phyloP scores from a whole-genome alignment of 768 basidiomycete species.

The Boletus sensibilis region DNA sequence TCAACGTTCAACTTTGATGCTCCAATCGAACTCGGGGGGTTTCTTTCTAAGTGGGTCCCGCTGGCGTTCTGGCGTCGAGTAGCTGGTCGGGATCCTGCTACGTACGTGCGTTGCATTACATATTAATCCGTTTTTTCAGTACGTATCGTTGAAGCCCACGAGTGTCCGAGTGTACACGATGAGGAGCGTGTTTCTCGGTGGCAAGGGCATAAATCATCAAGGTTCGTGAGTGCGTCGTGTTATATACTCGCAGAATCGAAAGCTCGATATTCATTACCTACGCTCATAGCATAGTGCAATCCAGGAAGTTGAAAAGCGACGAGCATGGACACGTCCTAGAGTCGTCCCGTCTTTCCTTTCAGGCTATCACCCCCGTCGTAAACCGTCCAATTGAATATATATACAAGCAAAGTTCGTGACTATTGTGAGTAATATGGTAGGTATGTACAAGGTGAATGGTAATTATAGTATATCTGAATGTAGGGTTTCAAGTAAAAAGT shows the following conservation, averaged over 20 bases:
- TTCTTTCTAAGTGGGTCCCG: too few species aligned
- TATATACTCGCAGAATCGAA: not conserved
- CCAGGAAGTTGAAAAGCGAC: not conserved
- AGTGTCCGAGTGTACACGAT: not conserved
- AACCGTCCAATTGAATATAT: not conserved
- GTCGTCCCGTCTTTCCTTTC: not conserved
- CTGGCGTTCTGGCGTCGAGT: too few species aligned
- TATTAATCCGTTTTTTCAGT: not conserved
- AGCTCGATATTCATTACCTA: not conserved
- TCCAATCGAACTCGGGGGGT: too few species aligned
- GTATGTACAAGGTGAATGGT: constrained; percentile 21
- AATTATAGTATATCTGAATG: constrained; percentile 9
- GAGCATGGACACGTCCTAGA: not conserved
- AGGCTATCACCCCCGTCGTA: not conserved
- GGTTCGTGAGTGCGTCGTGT: not conserved
- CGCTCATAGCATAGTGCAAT: not conserved
- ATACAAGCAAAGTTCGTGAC: not conserved
- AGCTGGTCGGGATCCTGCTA: not conserved
- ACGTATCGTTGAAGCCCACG: not conserved
- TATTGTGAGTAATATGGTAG: not conserved
- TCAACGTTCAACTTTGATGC: too few species aligned
- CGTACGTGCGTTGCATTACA: not conserved
- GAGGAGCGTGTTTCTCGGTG: not conserved
- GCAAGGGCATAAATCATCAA: not conserved
- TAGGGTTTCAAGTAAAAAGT: not conserved